Evolutionary conservation across 768 basidiomycete species (phyloP), one percentile per base, ranked within the genome.

Genomic region (Tubosaeta sp.): DNA sequence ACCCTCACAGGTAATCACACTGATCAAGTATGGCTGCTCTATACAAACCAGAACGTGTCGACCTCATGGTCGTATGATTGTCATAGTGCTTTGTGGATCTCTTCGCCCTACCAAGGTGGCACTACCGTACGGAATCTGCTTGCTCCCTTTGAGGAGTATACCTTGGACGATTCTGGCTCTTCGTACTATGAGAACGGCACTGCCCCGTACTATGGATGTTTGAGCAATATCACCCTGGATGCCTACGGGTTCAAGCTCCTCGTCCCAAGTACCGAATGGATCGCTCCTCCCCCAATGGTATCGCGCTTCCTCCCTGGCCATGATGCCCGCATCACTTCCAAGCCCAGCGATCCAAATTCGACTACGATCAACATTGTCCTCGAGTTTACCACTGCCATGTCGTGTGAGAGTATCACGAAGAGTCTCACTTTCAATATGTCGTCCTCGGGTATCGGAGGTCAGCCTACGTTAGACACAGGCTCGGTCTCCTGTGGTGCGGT

Each of bases 271-370:
- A 60, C 53, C 0, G 75, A 86, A 57, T 97, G 92, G 91, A 72
- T 82, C 6, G 59, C 81, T 6, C 84, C 88, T 48, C 79, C 74
- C 6, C 89, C 93, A 14, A 79, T 82, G 50, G 67, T 97, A 51
- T 91, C 90, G 16, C 81, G 80, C 49, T 95, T 95, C 69, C 65
- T 69, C 3, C 94, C 94, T 0, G 93, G 94, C 1, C 94, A 97
- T 66, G 94, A 97, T 61, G 76, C 83, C 39, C 86, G 94, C 39
- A 71, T 91, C 35, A 66, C 68, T 16, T 77, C 76, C 17, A 48
- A 35, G 1, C 8, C 59, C 9, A 65, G 61, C 1, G 65, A 77
- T 25, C 71, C 80, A 50, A 82, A 81, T 26, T 80, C 79, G 1
- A 82, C 80, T 8, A 71, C 69, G 2, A 67, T 91, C 48, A 72